These are phyloP conservation scores for Pseudopyricularia javanii DNA, from an alignment of 2,329 filamentous ascomycete genomes.

Conservation along the genomic window DNA sequence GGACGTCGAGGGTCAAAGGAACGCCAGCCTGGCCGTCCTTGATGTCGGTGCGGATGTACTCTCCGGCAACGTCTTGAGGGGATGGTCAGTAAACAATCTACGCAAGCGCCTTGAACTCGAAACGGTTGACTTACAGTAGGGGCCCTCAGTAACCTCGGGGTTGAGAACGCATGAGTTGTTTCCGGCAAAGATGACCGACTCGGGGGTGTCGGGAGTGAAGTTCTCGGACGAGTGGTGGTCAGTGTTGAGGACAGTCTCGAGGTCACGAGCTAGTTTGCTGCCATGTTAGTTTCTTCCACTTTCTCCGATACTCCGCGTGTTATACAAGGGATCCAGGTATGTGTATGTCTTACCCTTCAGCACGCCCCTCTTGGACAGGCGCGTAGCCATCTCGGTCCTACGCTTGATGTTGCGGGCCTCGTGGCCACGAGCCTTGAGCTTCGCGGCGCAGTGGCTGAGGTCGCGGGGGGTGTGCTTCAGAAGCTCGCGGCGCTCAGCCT, in stretches of 20 bases:
- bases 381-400: neutral
- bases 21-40: conserved; percentile 34
- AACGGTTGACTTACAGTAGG: conserved; percentile 24
- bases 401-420: conserved; percentile 22
- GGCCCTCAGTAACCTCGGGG: conserved; percentile 40
- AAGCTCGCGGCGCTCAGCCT: conserved; percentile 24
- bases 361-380: neutral
- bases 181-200: conserved; percentile 24
- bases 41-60: conserved; percentile 34
- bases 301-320: too few relatives aligned
- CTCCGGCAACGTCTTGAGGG: conserved; percentile 26
- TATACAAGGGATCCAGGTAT: too few relatives aligned
- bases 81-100: too few relatives aligned
- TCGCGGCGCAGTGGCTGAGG: conserved; percentile 23
- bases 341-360: neutral
- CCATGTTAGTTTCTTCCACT: too few relatives aligned
- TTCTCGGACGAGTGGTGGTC: conserved; percentile 23
- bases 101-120: too few relatives aligned
- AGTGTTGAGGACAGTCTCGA: conserved; percentile 15
- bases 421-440: conserved; percentile 23
- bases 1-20: conserved; percentile 34
- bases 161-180: conserved; percentile 34
- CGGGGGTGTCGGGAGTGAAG: conserved; percentile 19
- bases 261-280: neutral
- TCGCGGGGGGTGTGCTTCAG: conserved; percentile 19